Evolutionary conservation across 257 asterid species (phyloP).

Genomic region (Mitragyna speciosa): DNA sequence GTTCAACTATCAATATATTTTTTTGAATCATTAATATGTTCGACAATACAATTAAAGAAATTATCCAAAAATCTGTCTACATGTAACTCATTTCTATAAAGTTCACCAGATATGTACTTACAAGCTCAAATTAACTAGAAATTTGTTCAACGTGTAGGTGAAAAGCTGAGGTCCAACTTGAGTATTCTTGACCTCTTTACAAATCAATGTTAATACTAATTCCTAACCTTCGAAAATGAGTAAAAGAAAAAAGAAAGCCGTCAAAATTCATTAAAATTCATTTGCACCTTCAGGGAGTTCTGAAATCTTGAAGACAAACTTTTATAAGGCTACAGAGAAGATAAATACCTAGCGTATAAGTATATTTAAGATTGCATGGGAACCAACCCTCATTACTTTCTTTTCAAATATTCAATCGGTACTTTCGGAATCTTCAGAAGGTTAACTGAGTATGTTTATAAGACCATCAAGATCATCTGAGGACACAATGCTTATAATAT

Average conservation of each 20-base stretch:
- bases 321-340: neutral
- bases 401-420: neutral
- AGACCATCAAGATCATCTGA: neutral
- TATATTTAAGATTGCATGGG: no score
- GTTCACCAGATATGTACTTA: no score
- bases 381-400: no score
- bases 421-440: neutral
- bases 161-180: neutral
- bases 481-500: neutral
- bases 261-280: neutral
- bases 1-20: no score
- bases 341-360: no score
- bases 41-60: no score
- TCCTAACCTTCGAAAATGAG: neutral
- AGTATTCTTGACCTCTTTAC: neutral
- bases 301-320: neutral
- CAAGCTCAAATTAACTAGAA: no score
- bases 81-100: no score
- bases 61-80: no score
- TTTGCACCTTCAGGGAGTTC: neutral
- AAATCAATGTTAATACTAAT: neutral
- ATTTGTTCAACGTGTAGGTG: neutral
- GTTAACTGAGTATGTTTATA: neutral
- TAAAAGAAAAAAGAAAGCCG: neutral
- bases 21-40: no score